A percentile compares a stretch with the other conserved stretches of the same genome.
Evolutionary conservation across 805 yeast genomes (phyloP).

Genomic region (Schwanniomyces sp.): DNA sequence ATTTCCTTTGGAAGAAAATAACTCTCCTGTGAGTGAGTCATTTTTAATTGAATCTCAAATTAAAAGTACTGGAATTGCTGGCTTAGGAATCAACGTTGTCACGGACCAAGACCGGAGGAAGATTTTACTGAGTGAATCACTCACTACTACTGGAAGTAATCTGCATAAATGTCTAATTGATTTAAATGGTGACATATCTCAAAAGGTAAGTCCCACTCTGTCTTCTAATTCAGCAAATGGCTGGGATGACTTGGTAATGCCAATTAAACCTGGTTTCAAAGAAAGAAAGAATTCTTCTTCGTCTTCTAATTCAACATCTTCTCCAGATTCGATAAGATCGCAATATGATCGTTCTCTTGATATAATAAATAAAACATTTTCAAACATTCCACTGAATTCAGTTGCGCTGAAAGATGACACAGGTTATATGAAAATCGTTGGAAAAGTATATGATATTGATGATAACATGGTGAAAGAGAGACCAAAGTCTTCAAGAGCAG

Average conservation of each 20-base stretch:
- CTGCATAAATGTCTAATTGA: neutral
- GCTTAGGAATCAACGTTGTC: constrained; percentile 34
- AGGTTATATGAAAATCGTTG: constrained; percentile 9
- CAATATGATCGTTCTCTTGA: constrained; percentile 13
- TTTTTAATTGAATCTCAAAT: constrained; percentile 18
- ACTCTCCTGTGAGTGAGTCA: constrained; percentile 18
- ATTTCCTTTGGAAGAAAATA: constrained; percentile 30
- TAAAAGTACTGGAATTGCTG: constrained; percentile 20
- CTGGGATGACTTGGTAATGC: constrained; percentile 1
- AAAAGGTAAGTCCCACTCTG: neutral
- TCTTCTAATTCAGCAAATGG: constrained; percentile 4
- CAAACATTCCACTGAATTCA: constrained; percentile 4
- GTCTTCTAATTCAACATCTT: constrained; percentile 11
- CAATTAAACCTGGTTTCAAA: constrained; percentile 1
- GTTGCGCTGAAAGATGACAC: neutral
- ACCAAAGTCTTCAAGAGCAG: constrained; percentile 22
- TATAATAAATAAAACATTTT: constrained; percentile 11
- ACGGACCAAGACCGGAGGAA: constrained; percentile 3
- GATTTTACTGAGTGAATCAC: neutral
- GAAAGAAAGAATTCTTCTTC: constrained; percentile 8
- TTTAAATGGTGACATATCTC: neutral
- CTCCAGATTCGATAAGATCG: constrained; percentile 9
- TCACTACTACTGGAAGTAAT: neutral
- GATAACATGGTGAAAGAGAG: constrained; percentile 9
- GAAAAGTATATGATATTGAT: constrained; percentile 5